Evolutionary conservation across 192 early-diverging fungal genomes (phyloP).

Genomic region (Umbelopsis sp.): DNA sequence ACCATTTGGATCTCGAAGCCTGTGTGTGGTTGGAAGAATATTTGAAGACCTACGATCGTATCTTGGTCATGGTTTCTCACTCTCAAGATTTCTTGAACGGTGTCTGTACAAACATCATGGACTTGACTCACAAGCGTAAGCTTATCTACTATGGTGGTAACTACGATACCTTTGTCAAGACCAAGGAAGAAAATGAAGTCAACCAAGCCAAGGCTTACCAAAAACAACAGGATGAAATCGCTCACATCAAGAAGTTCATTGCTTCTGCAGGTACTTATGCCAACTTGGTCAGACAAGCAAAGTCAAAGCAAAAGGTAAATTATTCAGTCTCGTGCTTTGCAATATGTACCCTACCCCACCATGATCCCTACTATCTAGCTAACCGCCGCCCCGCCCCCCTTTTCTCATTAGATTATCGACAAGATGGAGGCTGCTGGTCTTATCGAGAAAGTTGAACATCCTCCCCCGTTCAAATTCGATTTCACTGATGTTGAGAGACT

Average conservation of each 20-base stretch:
- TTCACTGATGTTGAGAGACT: conserved; percentile 87
- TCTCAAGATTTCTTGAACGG: conserved; percentile 75
- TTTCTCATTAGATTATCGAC: conserved; percentile 88
- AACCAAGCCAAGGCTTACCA: conserved; percentile 99
- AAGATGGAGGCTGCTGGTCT: conserved; percentile 99
- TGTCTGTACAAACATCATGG: conserved; percentile 90
- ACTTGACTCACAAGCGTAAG: conserved; percentile 88
- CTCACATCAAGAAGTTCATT: conserved; percentile 99
- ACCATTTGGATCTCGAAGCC: conserved; percentile 77
- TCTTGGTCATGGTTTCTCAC: conserved; percentile 81
- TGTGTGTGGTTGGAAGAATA: conserved; percentile 75
- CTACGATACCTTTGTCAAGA: conserved; percentile 96
- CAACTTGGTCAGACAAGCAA: conserved; percentile 98
- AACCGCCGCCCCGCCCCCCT: too few relatives aligned
- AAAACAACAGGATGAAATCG: conserved; percentile 99
- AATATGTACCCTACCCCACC: too few relatives aligned
- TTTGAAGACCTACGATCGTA: conserved; percentile 72
- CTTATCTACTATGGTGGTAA: conserved; percentile 96
- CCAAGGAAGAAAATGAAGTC: conserved; percentile 91
- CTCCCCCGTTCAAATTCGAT: conserved; percentile 78
- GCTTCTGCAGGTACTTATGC: conserved; percentile 98
- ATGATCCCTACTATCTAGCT: too few relatives aligned
- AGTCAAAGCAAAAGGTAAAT: conserved; percentile 93
- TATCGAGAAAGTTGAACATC: conserved; percentile 89
- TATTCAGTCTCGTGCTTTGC: too few relatives aligned